Percentiles rank a stretch among this genome's conserved stretches.
phyloP scores from a whole-genome alignment of 768 basidiomycete species.

The Vararia minispora region DNA sequence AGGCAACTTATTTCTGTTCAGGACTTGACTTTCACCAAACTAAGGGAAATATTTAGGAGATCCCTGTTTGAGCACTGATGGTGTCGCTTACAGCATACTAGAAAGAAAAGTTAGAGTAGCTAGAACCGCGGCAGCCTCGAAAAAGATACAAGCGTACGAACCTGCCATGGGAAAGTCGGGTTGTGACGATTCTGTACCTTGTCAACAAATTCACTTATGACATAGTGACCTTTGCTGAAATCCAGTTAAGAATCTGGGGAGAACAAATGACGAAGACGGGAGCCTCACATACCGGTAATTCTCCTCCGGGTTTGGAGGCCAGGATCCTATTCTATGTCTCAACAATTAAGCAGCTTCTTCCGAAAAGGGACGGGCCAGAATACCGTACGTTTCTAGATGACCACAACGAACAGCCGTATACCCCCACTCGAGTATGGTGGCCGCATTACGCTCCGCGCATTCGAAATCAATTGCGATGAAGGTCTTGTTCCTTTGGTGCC shows the following conservation, averaged over 20 bases:
- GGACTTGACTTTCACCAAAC: constrained; percentile 72
- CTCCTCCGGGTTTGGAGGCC: constrained; percentile 66
- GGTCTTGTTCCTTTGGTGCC: constrained; percentile 60
- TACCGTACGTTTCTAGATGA: constrained; percentile 60
- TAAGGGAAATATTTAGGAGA: constrained; percentile 19
- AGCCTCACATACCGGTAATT: constrained; percentile 55
- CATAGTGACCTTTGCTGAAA: constrained; percentile 53
- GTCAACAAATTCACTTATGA: constrained; percentile 60
- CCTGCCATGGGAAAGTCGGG: constrained; percentile 66
- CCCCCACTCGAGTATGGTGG: constrained; percentile 67
- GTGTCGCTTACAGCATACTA: constrained; percentile 52
- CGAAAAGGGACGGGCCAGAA: too few relatives aligned
- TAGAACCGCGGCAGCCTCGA: constrained; percentile 13
- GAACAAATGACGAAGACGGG: not conserved
- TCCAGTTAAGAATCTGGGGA: constrained; percentile 10
- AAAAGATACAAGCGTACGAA: constrained; percentile 25
- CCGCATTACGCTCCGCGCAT: constrained; percentile 61
- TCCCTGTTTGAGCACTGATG: constrained; percentile 1
- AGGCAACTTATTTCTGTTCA: constrained; percentile 55
- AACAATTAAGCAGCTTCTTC: not conserved
- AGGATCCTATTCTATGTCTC: constrained; percentile 42
- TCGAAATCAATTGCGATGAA: constrained; percentile 71
- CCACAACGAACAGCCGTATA: constrained; percentile 72
- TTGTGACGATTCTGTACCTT: constrained; percentile 49
- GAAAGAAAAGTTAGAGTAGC: constrained; percentile 3